A percentile compares a stretch with the other conserved stretches of the same genome.
Conservation (phyloP, 257 asterid genomes). For the Nicotiana attenuata region DNA sequence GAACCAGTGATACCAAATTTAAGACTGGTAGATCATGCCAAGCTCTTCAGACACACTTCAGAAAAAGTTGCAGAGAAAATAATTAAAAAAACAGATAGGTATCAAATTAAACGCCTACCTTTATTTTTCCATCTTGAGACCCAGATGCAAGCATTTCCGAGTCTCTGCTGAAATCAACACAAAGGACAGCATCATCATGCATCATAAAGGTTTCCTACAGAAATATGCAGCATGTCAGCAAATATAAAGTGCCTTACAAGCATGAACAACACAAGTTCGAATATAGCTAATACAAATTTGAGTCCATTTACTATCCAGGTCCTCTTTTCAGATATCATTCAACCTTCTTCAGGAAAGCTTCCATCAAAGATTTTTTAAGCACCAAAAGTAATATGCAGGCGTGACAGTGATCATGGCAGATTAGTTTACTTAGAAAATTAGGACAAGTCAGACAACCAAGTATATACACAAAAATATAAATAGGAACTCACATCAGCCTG, state of each 20-base stretch:
- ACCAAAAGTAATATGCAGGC: neutral
- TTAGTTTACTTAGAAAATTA: neutral
- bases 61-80: neutral
- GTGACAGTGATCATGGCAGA: neutral
- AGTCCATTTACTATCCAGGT: neutral
- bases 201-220: conserved; percentile 94
- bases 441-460: neutral
- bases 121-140: conserved; percentile 95
- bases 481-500: conserved; percentile 82
- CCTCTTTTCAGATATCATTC: neutral
- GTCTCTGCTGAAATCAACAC: conserved; percentile 95
- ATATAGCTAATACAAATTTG: neutral
- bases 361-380: no score
- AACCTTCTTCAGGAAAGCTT: no score
- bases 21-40: no score
- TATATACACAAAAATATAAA: neutral
- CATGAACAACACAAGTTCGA: neutral
- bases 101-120: conserved; percentile 34
- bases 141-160: conserved; percentile 98
- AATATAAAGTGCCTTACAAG: conserved; percentile 7
- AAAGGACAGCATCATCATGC: conserved; percentile 94
- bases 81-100: neutral
- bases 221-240: conserved; percentile 19
- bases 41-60: no score
- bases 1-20: no score